These are phyloP conservation scores for Trematosphaeria pertusa DNA, from an alignment of 2,329 filamentous ascomycete genomes.

Conservation along the genomic window DNA sequence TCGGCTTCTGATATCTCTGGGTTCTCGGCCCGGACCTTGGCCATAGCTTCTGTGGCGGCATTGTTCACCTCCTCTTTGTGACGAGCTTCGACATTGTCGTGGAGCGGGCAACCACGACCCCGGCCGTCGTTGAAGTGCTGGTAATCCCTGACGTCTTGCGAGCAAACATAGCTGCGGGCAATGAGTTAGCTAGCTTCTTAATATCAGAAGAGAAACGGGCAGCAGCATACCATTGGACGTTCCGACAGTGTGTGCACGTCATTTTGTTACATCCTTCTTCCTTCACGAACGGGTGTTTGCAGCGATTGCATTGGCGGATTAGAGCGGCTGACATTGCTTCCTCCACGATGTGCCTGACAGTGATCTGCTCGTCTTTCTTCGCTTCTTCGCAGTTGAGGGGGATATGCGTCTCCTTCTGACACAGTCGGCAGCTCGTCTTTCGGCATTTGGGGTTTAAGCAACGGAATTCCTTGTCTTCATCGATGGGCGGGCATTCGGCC, in stretches of 20 bases:
- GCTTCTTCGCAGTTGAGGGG: constrained; percentile 74
- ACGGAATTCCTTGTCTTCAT: constrained; percentile 74
- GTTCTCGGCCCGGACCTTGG: constrained; percentile 64
- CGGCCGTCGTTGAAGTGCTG: constrained; percentile 69
- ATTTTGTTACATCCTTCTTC: constrained; percentile 85
- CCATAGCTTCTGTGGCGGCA: constrained; percentile 66
- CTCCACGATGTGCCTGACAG: constrained; percentile 72
- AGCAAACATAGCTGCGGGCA: constrained; percentile 82
- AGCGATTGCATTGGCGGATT: constrained; percentile 76
- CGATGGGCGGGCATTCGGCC: constrained; percentile 72
- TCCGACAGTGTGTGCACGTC: constrained; percentile 67
- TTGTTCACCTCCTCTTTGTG: constrained; percentile 69
- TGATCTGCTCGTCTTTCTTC: constrained; percentile 65
- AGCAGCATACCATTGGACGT: constrained; percentile 60
- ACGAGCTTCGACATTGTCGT: constrained; percentile 66
- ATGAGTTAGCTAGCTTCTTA: too few species aligned
- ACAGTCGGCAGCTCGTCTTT: constrained; percentile 62
- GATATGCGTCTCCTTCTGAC: constrained; percentile 72
- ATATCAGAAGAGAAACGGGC: too few species aligned
- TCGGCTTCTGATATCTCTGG: constrained; percentile 66
- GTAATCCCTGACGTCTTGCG: constrained; percentile 68
- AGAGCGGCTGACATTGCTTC: constrained; percentile 84
- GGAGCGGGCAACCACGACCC: constrained; percentile 68
- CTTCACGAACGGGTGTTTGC: constrained; percentile 80
- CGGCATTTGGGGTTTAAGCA: constrained; percentile 73